Evolutionary conservation across 345 rosid genomes (phyloP).

Genomic region (Euphorbia peplus): DNA sequence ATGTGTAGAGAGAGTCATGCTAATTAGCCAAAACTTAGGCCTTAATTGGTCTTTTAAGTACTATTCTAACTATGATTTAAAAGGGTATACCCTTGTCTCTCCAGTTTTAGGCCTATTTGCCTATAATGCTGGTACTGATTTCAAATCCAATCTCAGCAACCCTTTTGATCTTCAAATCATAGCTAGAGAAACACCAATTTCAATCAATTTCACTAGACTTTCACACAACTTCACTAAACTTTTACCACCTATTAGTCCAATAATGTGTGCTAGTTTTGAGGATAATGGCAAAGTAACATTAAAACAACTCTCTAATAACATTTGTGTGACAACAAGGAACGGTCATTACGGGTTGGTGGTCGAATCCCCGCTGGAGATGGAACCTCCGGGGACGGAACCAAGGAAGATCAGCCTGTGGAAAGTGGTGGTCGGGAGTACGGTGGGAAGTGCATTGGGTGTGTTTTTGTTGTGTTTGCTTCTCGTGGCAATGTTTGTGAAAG

Average conservation of each 20-base stretch:
- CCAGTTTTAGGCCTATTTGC: slow-evolving; percentile 81
- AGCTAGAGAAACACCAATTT: slow-evolving; percentile 51
- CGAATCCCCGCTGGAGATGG: slow-evolving; percentile 28
- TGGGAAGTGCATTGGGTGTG: slow-evolving; percentile 65
- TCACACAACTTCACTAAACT: slow-evolving; percentile 46
- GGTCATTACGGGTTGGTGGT: slow-evolving; percentile 85
- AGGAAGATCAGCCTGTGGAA: slow-evolving; percentile 69
- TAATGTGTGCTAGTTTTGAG: slow-evolving; percentile 61
- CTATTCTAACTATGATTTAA: slow-evolving; percentile 63
- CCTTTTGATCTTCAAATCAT: slow-evolving; percentile 58
- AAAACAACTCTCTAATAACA: slow-evolving; percentile 29
- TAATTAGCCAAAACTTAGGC: slow-evolving; percentile 69
- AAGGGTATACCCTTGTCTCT: slow-evolving; percentile 73
- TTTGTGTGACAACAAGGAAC: slow-evolving; percentile 54
- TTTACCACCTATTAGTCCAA: no score
- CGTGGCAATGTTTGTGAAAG: slow-evolving; percentile 65
- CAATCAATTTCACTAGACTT: slow-evolving; percentile 52
- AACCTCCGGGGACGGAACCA: slow-evolving; percentile 9
- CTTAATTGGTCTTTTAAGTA: slow-evolving; percentile 70
- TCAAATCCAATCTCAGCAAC: slow-evolving; percentile 28
- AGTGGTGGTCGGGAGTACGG: slow-evolving; percentile 65
- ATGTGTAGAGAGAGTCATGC: slow-evolving; percentile 75
- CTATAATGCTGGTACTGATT: slow-evolving; percentile 47
- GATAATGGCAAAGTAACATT: slow-evolving; percentile 57
- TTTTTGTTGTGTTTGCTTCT: slow-evolving; percentile 63